phyloP scores from a whole-genome alignment of 192 early-diverging fungal genomes.

The Entrophospora sp. region DNA sequence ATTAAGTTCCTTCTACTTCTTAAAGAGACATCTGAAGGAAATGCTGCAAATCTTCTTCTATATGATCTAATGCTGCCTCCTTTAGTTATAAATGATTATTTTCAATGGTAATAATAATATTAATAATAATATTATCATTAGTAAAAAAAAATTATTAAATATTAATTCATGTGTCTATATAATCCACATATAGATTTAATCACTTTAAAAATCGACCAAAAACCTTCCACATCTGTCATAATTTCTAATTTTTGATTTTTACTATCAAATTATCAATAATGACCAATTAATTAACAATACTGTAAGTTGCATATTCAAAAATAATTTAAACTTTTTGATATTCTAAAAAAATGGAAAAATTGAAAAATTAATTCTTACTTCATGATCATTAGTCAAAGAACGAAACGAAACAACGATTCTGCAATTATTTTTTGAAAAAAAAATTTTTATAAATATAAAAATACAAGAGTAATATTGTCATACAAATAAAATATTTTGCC shows the following conservation, averaged over 20 bases:
- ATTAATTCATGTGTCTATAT: not conserved
- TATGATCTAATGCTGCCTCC: not conserved
- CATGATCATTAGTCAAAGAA: not conserved
- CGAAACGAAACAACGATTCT: not conserved
- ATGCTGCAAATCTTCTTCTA: not conserved
- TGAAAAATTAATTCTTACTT: too few species aligned
- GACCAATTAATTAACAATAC: not conserved
- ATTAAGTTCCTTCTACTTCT: conserved; percentile 12
- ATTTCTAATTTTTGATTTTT: not conserved
- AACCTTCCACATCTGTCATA: conserved; percentile 6
- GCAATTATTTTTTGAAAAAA: too few species aligned
- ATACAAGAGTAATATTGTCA: too few species aligned
- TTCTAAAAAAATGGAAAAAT: not conserved
- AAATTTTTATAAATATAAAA: too few species aligned
- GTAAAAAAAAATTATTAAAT: not conserved
- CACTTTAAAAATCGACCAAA: not conserved
- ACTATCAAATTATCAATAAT: not conserved
- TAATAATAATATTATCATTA: too few species aligned
- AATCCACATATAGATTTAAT: not conserved
- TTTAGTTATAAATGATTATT: too few species aligned
- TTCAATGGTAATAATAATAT: too few species aligned
- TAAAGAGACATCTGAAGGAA: not conserved
- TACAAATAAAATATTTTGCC: too few species aligned
- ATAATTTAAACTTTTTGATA: not conserved
- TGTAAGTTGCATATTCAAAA: not conserved